These are phyloP conservation scores for Aleurites moluccanus DNA, from an alignment of 441 rosid genomes.

Conservation along the genomic window DNA sequence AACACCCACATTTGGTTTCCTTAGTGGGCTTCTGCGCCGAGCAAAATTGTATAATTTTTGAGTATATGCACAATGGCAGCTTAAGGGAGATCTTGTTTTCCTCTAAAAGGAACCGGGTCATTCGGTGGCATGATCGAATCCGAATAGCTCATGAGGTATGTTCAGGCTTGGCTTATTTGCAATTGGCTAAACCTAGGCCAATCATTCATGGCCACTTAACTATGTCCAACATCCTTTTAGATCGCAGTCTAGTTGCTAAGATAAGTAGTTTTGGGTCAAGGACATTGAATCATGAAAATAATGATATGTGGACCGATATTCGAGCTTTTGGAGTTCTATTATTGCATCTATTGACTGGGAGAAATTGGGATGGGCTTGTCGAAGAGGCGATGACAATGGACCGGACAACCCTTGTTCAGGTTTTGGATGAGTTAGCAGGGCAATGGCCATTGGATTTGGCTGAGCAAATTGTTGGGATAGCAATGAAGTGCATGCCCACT, in stretches of 20 bases:
- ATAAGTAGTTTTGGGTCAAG: constrained; percentile 44
- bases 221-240: constrained; percentile 59
- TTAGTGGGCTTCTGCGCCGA: constrained; percentile 61
- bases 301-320: constrained; percentile 41
- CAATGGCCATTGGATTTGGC: constrained; percentile 68
- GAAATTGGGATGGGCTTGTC: constrained; percentile 51
- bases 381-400: constrained; percentile 43
- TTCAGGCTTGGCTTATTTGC: constrained; percentile 57
- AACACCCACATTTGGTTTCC: constrained; percentile 72
- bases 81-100: constrained; percentile 51
- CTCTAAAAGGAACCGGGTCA: constrained; percentile 34
- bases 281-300: constrained; percentile 12
- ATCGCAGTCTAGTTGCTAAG: constrained; percentile 62
- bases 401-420: constrained; percentile 31
- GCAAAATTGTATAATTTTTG: constrained; percentile 55
- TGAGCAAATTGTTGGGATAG: constrained; percentile 46
- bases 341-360: constrained; percentile 60
- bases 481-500: constrained; percentile 46
- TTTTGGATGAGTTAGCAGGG: constrained; percentile 55
- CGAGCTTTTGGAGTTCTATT: constrained; percentile 61
- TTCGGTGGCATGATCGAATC: constrained; percentile 61
- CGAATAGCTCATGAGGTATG: constrained; percentile 67
- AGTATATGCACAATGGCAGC: constrained; percentile 76
- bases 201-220: constrained; percentile 59
- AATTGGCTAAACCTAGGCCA: constrained; percentile 51